Percentiles rank a stretch among this genome's conserved stretches.
These are phyloP conservation scores for Hibiscus trionum DNA, from an alignment of 345 rosid species.

Conservation along the genomic window DNA sequence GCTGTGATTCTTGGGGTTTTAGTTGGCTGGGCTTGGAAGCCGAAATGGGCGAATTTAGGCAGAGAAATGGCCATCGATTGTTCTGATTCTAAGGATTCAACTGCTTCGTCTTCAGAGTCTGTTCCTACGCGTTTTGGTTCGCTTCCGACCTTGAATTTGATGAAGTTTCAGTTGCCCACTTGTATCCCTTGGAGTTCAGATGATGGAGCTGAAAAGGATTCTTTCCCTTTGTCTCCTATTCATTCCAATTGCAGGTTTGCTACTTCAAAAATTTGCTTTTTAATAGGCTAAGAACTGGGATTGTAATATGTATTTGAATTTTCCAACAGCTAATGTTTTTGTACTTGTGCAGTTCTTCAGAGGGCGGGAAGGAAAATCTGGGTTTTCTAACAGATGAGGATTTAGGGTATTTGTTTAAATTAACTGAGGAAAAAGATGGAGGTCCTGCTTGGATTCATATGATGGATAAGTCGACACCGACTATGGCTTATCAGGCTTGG, in stretches of 20 bases:
- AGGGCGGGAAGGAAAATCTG: constrained; percentile 24
- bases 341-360: constrained; percentile 34
- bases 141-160: constrained; percentile 29
- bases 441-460: constrained; percentile 95
- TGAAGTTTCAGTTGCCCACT: constrained; percentile 51
- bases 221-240: constrained; percentile 18
- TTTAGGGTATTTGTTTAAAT: constrained; percentile 54
- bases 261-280: background rate
- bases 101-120: background rate
- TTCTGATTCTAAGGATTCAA: constrained; percentile 16
- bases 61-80: constrained; percentile 28
- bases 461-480: constrained; percentile 79
- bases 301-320: background rate
- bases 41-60: constrained; percentile 75
- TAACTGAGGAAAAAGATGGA: constrained; percentile 84
- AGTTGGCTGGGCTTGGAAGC: constrained; percentile 96
- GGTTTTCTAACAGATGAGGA: constrained; percentile 50
- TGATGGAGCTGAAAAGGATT: constrained; percentile 20
- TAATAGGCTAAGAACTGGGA: background rate
- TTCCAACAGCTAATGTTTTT: background rate
- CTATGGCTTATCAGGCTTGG: constrained; percentile 85
- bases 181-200: constrained; percentile 39
- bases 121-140: constrained; percentile 16
- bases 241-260: constrained; percentile 46
- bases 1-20: constrained; percentile 73